Base-by-base conservation (phyloP, 495 filamentous ascomycete species). In the Parachaetomium inaequale region DNA sequence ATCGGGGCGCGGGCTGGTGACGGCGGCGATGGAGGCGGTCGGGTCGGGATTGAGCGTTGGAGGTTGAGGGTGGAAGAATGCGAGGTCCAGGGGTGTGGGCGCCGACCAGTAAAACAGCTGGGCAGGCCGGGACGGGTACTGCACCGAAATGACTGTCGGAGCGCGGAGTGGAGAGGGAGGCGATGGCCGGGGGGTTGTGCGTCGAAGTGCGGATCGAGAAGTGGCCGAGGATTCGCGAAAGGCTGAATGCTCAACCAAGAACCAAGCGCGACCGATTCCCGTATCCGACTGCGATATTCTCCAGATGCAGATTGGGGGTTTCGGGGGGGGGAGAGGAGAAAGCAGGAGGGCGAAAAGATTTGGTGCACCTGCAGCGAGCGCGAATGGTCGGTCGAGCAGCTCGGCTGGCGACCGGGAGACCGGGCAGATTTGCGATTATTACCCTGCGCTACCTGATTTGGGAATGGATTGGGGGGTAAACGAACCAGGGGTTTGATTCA, bases 91-190 rank as follows among this genome's bases (percentile, higher is more conserved):
- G 72, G 71, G 72, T 66, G 68, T 50, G 64, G 55, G 61, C 46
- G 67, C 53, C 47, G 59, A 56, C 66, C 71, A 72, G 70, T 74
- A 69, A 74, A 71, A 72, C 68, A 67, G 71, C 71, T 68, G 67
- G 64, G 47, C 64, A 62, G 66, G 68, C 31, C 68, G 65, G 69
- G 63, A 43, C 59, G 31, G 61, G 58, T 68, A 57, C 63, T 70
- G 70, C 60, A 72, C 64, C 54, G 72, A 74, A 74, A 74, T 74
- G 72, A 73, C 66, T 61, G 51, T 68, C 68, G 71, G 68, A 64
- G 58, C 59, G 68, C 54, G 50, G 69, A 65, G 72, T 67, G 65
- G 66, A 67, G 70, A 64, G 63, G 65, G 64, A 67, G 65, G 67
- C 61, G 49, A 60, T 55, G 50, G 32, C 54, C 31, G 32, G 32